Base-by-base conservation (phyloP, 257 asterid species). In the Nicotiana paniculata region DNA sequence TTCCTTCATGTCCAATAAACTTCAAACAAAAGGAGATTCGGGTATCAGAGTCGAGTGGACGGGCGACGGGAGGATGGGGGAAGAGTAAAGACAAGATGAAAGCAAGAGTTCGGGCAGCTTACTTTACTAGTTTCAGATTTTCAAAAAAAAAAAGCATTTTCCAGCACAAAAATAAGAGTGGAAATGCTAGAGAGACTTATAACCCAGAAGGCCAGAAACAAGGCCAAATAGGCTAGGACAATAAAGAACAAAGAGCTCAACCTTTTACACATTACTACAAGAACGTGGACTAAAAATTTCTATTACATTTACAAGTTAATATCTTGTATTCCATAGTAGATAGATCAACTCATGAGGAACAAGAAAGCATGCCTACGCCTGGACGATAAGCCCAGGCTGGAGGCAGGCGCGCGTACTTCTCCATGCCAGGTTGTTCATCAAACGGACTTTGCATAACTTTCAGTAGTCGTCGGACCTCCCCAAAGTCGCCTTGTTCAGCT, bases 351-450 rank as follows among this genome's bases (percentile, higher is more conserved):
- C 86, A 92, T 26, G 99, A 96, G 69, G 98, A 96, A 87, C 99
- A 96, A 69, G 99, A 96, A 78, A 96, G 98, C 99, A 94, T 96
- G 92, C 98, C 86, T 18, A 94, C 99, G 2, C 99, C 98, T 0
- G 98, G 99, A 61, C 98, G 97, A 84, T 94, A 93, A 13, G 98
- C 99, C 99, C 99, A 96, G 9, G 98, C 99, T 1, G 98, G 98
- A 77, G 98, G 98, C 86, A 96, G 81, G 4, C 98, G 93, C 0
- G 99, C 97, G 55, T 93, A 94, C 84, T 92, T 96, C 66, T 92
- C 99, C 99, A 96, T 96, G 77, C 98, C 98, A 1, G 97, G 98
- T 84, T 94, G 98, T 48, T 96, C 99, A 10, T 96, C 97, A 32
- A 89, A 94, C 1, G 98, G 98, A 51, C 85, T 81, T 85, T 91